Base-by-base conservation (phyloP, 495 filamentous ascomycete genomes). In the Monascus purpureus region DNA sequence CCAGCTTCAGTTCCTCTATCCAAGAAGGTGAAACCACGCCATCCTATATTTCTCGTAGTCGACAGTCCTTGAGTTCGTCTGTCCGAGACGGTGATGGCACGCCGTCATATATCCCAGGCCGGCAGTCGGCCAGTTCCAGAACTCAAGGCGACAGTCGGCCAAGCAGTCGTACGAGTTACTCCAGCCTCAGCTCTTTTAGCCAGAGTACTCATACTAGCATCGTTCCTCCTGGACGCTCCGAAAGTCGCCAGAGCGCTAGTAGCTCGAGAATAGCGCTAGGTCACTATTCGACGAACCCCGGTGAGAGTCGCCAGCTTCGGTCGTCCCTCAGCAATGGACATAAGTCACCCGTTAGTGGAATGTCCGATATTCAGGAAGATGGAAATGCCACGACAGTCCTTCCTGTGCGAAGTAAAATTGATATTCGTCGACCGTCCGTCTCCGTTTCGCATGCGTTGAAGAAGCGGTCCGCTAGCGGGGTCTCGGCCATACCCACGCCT, bases 191-290 rank as follows among this genome's bases (percentile, higher is more conserved):
- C 40, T 61, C 59, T 3, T 55, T 63, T 37, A 61, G 61, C 33
- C 57, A 58, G 6, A 59, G 50, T 31, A 52, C 52, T 13, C 53
- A 63, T 33, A 49, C 57, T 12, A 50, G 48, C 18, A 29, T 29
- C 37, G 38, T 28, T 36, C 49, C 31, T 45, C 42, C 12, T 25
- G 29, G 45, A 33, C 61, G 59, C 28, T 72, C 77, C 4, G 80
- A 83, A 17, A 82, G 81, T 37, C 73, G 82, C 28, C 68, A 73
- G 45, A 84, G 78, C 18, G 61, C 60, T 4, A 69, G 77, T 2
- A 68, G 77, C 2, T 53, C 74, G 9, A 70, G 79, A 20, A 85
- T 82, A 2, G 75, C 80, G 6, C 35, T 63, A 9, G 61, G 61
- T n/a, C 59, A 65, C 36, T 65, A 60, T 37, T 64, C 57, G 25